Percentiles rank a stretch among this genome's conserved stretches.
phyloP scores from a whole-genome alignment of 495 filamentous ascomycete genomes.

The Penicillium antarcticum region DNA sequence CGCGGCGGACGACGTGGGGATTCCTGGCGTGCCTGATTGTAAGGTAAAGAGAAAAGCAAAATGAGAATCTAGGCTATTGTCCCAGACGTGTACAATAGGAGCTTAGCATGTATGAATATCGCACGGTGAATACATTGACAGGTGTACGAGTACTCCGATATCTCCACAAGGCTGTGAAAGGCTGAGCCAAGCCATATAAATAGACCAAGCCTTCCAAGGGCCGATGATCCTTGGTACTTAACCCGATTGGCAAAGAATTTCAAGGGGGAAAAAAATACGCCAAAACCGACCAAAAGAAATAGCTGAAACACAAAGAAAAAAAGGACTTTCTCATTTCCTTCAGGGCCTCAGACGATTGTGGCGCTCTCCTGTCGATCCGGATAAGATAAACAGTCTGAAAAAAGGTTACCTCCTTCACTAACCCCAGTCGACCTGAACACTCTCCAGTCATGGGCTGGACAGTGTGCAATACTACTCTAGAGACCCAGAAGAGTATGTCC shows the following conservation, averaged over 20 bases:
- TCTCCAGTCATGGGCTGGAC: conserved; percentile 43
- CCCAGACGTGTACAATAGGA: background rate
- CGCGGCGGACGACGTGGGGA: conserved; percentile 27
- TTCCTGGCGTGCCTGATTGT: conserved; percentile 2
- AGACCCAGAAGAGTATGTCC: conserved; percentile 41
- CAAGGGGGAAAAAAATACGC: no score
- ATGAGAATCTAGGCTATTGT: background rate
- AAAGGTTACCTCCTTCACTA: background rate
- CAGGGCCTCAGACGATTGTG: conserved; percentile 5
- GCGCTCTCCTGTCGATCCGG: conserved; percentile 22
- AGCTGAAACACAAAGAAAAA: no score
- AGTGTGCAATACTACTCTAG: conserved; percentile 46
- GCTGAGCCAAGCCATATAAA: no score
- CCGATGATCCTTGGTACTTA: background rate
- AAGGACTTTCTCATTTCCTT: background rate
- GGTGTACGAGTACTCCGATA: no score
- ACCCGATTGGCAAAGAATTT: conserved; percentile 2
- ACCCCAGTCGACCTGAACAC: conserved; percentile 2
- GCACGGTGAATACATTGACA: no score
- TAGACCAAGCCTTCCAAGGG: no score
- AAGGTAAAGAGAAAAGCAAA: background rate
- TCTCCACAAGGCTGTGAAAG: no score
- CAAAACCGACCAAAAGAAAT: no score
- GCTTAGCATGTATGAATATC: background rate
- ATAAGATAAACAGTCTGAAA: conserved; percentile 21